Base-by-base conservation (phyloP, 2,329 filamentous ascomycete genomes). In the Escovopsis weberi region DNA sequence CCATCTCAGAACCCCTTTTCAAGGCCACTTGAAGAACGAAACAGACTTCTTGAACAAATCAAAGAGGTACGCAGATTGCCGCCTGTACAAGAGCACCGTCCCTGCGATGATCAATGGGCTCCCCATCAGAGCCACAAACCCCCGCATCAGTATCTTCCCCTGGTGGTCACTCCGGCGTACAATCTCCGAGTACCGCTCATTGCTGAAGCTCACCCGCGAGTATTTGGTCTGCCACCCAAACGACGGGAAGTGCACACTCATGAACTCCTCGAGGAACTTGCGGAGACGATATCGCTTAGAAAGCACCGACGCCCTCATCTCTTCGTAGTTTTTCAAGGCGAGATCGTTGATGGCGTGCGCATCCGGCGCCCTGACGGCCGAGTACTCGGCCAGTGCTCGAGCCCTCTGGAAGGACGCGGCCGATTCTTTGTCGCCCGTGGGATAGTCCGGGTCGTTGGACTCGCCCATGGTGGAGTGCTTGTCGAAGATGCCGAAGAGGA, bases 191-290 rank as follows among this genome's bases (percentile, higher is more conserved):
- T 98, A 98, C 18, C 84, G 69, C 63, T 94, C 82, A 54, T 94
- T 95, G 45, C 85, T 85, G 59, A 98, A 98, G 51, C 87, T 94
- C 8, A 98, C 81, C 18, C 89, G 74, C 1, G 83, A 79, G 58
- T 98, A 98, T 63, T 94, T 86, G 2, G 91, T 98, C 56, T 82
- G 78, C 80, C 89, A 95, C 1, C 89, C 91, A 11, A 88, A 62
- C 26, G 71, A 65, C 0, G 91, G 91, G 2, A 93, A 55, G 52
- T 82, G 80, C 12, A 82, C 73, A 41, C 82, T 85, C 41, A 96
- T 66, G 32, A 73, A 75, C 65, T 98, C 91, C 57, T 98, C 91
- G 12, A 95, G 66, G 50, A 69, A 79, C 62, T 98, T 98, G 43
- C 91, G 77, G 9, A 91, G 59, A 32, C 81, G 74, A 55, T 96